A percentile compares a stretch with the other conserved stretches of the same genome.
Evolutionary conservation across 176 grass and related monocot species (phyloP).

Genomic region (Miscanthus lutarioriparius): DNA sequence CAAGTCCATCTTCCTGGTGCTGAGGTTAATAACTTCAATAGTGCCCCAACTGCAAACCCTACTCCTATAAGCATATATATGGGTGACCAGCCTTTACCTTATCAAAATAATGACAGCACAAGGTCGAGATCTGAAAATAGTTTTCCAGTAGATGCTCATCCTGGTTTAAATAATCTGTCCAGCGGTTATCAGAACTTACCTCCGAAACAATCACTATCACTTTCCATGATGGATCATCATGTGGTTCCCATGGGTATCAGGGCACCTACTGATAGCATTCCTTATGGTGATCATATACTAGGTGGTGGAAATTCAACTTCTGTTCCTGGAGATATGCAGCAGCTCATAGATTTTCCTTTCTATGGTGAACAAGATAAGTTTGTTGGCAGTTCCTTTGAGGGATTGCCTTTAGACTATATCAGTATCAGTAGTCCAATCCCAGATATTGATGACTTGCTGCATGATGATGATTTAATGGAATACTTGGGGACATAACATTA

Average conservation of each 20-base stretch:
- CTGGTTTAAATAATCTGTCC: constrained; percentile 51
- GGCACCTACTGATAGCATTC: constrained; percentile 55
- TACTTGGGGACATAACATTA: constrained; percentile 91
- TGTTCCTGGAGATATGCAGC: constrained; percentile 60
- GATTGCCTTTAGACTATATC: constrained; percentile 78
- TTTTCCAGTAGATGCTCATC: constrained; percentile 33
- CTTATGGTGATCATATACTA: constrained; percentile 46
- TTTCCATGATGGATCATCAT: constrained; percentile 48
- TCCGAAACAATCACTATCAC: constrained; percentile 46
- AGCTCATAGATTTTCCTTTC: constrained; percentile 68
- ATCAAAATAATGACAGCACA: constrained; percentile 37
- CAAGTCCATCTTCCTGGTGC: constrained; percentile 37
- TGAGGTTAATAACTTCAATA: constrained; percentile 38
- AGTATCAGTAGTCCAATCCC: constrained; percentile 79
- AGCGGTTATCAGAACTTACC: constrained; percentile 35
- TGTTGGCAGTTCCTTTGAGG: constrained; percentile 78
- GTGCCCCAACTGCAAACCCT: constrained; percentile 35
- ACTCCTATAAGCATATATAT: constrained; percentile 55
- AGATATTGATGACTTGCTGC: constrained; percentile 83
- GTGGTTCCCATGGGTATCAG: constrained; percentile 48
- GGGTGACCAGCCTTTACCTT: constrained; percentile 40
- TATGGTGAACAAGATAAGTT: constrained; percentile 81
- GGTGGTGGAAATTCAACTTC: constrained; percentile 49
- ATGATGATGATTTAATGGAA: constrained; percentile 95
- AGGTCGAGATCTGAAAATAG: constrained; percentile 44